phyloP scores from a whole-genome alignment of 768 basidiomycete species.

The Termitomyces bulborhizus region DNA sequence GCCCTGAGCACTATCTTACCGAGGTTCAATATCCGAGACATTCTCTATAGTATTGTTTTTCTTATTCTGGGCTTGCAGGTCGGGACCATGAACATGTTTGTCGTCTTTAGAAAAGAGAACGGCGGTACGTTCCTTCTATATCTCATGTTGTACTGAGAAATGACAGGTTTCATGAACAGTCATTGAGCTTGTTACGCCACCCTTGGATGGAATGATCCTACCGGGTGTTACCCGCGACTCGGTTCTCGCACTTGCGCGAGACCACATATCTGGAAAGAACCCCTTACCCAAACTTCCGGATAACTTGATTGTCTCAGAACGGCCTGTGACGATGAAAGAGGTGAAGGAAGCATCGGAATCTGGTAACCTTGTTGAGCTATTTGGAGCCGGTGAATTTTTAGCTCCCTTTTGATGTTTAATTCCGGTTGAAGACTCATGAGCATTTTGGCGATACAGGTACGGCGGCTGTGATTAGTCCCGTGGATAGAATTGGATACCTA shows the following conservation, averaged over 20 bases:
- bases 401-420: not conserved
- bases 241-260: slow-evolving; percentile 62
- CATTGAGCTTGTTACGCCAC: slow-evolving; percentile 83
- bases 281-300: slow-evolving; percentile 46
- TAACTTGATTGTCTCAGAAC: slow-evolving; percentile 56
- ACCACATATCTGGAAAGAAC: slow-evolving; percentile 45
- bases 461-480: slow-evolving; percentile 70
- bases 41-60: not conserved
- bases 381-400: slow-evolving; percentile 57
- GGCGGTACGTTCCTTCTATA: slow-evolving; percentile 36
- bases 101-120: slow-evolving; percentile 65
- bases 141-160: not conserved
- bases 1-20: slow-evolving; percentile 53
- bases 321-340: slow-evolving; percentile 72
- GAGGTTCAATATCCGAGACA: slow-evolving; percentile 25
- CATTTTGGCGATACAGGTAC: slow-evolving; percentile 37
- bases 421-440: not conserved
- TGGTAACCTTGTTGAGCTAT: slow-evolving; percentile 74
- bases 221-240: slow-evolving; percentile 91
- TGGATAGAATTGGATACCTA: slow-evolving; percentile 68
- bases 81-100: slow-evolving; percentile 92
- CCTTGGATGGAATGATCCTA: slow-evolving; percentile 86
- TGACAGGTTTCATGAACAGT: slow-evolving; percentile 31
- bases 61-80: slow-evolving; percentile 36
- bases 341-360: slow-evolving; percentile 50